Evolutionary conservation across 371 early-diverging fungal species (phyloP).

Genomic region (Apophysomyces variabilis): DNA sequence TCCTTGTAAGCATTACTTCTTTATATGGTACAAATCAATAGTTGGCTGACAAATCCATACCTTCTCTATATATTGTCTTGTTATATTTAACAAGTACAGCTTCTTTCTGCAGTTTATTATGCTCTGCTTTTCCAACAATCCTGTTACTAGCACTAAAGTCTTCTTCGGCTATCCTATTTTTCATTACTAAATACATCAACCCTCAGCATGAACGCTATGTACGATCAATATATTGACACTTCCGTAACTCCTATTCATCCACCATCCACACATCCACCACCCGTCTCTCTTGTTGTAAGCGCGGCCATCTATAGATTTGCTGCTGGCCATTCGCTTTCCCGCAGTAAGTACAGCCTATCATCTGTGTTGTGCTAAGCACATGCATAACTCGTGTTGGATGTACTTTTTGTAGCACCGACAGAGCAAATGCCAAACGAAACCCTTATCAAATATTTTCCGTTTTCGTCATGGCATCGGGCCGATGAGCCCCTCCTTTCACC

Average conservation of each 20-base stretch:
- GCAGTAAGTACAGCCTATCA: slow-evolving; percentile 3
- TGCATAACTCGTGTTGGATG: slow-evolving; percentile 5
- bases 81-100: background rate
- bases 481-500: background rate
- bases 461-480: background rate
- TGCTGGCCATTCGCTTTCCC: background rate
- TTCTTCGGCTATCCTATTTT: background rate
- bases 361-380: background rate
- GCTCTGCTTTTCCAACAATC: slow-evolving; percentile 3
- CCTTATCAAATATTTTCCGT: slow-evolving; percentile 9
- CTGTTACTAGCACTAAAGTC: slow-evolving; percentile 4
- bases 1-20: background rate
- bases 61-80: background rate
- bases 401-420: slow-evolving; percentile 5
- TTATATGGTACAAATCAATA: background rate
- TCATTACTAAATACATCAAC: slow-evolving; percentile 4
- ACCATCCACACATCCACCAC: background rate
- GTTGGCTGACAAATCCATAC: background rate
- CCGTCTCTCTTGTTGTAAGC: background rate
- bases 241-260: background rate
- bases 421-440: slow-evolving; percentile 3
- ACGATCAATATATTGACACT: slow-evolving; percentile 5
- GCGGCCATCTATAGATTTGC: slow-evolving; percentile 8
- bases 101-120: background rate
- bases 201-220: background rate